phyloP scores from a whole-genome alignment of 2,329 filamentous ascomycete species.

The Claviceps lovelessii region DNA sequence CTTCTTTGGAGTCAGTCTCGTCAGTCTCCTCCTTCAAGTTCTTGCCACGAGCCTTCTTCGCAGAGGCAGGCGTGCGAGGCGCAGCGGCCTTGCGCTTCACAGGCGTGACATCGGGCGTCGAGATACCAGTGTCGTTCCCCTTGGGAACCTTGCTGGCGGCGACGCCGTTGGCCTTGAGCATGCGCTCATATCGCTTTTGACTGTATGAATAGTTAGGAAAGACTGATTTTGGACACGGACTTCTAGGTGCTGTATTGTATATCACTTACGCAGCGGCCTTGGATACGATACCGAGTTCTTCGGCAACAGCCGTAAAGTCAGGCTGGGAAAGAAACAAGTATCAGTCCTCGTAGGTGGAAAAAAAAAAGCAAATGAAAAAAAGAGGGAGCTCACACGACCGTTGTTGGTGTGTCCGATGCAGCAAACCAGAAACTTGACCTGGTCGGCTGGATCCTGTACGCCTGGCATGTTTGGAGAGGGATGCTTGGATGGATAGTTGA shows the following conservation, averaged over 20 bases:
- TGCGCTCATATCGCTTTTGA: constrained; percentile 52
- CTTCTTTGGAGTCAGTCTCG: constrained; percentile 11
- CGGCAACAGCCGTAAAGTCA: constrained; percentile 50
- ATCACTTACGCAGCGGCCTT: constrained; percentile 57
- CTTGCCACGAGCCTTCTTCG: constrained; percentile 14
- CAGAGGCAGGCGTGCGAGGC: constrained; percentile 10
- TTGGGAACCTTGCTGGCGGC: constrained; percentile 8
- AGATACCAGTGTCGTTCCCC: neutral
- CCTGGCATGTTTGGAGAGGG: constrained; percentile 5
- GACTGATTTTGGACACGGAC: neutral
- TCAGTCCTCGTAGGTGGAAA: neutral
- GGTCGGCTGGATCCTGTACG: constrained; percentile 32
- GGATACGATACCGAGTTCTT: constrained; percentile 45
- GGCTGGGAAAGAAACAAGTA: constrained; percentile 30
- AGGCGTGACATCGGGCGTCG: constrained; percentile 9
- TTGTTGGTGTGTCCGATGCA: constrained; percentile 48
- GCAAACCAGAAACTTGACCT: constrained; percentile 51
- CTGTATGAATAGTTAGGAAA: constrained; percentile 21
- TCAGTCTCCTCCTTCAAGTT: constrained; percentile 13
- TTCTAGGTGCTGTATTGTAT: neutral
- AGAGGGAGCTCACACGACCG: constrained; percentile 36
- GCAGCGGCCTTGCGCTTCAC: constrained; percentile 18
- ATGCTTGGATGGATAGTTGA: neutral
- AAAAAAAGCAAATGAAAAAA: neutral
- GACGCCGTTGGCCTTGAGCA: constrained; percentile 46